A percentile compares a stretch with the other conserved stretches of the same genome.
phyloP scores from a whole-genome alignment of 805 yeast species.

The Zygoascus biomembranicola region DNA sequence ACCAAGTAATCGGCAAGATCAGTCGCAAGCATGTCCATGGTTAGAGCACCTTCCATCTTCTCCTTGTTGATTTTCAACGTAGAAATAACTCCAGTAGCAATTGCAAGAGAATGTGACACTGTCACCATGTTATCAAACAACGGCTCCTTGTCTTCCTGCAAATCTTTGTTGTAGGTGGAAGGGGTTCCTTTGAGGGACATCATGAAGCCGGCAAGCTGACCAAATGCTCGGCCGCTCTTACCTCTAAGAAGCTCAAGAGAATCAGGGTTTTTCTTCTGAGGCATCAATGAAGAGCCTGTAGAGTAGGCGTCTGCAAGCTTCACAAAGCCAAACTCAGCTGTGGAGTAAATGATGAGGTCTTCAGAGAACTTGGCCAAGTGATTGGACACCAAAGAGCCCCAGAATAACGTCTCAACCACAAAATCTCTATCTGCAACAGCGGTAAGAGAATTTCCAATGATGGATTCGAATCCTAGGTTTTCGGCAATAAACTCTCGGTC shows the following conservation, averaged over 20 bases:
- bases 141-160: slow-evolving; percentile 99
- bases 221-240: slow-evolving; percentile 94
- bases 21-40: slow-evolving; percentile 99
- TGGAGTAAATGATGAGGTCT: slow-evolving; percentile 90
- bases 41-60: slow-evolving; percentile 78
- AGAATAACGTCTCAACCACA: slow-evolving; percentile 89
- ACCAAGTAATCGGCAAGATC: slow-evolving; percentile 97
- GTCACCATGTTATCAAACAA: slow-evolving; percentile 83
- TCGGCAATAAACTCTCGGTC: slow-evolving; percentile 85
- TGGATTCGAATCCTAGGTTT: slow-evolving; percentile 71
- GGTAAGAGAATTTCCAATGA: slow-evolving; percentile 91
- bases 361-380: slow-evolving; percentile 92
- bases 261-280: slow-evolving; percentile 98
- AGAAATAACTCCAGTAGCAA: slow-evolving; percentile 94
- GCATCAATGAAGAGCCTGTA: slow-evolving; percentile 97
- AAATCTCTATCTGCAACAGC: slow-evolving; percentile 98
- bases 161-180: slow-evolving; percentile 93
- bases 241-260: slow-evolving; percentile 93
- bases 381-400: slow-evolving; percentile 92
- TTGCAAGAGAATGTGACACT: slow-evolving; percentile 85
- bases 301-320: slow-evolving; percentile 95
- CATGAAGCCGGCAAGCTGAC: slow-evolving; percentile 89
- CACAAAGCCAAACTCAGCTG: slow-evolving; percentile 94
- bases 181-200: slow-evolving; percentile 97
- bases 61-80: slow-evolving; percentile 67